Percentiles rank a stretch among this genome's conserved stretches.
These are phyloP conservation scores for Parachlorella kessleri DNA, from an alignment of 139 green algal genomes.

Conservation along the genomic window DNA sequence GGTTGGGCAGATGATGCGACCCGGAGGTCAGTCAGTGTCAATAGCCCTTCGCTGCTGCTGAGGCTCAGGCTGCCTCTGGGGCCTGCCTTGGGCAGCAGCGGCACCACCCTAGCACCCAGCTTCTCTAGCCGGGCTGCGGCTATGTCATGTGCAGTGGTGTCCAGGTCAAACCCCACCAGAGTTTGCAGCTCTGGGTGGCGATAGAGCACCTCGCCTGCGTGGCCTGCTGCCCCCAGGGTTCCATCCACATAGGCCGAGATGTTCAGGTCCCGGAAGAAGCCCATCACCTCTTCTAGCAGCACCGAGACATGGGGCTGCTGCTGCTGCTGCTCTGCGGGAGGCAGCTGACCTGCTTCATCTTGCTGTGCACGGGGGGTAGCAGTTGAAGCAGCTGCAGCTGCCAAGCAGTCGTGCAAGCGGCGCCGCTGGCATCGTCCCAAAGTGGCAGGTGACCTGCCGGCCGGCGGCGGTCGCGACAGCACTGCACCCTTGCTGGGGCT, in stretches of 20 bases:
- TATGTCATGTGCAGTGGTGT: constrained; percentile 76
- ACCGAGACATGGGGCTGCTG: constrained; percentile 51
- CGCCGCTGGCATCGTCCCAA: too few species aligned
- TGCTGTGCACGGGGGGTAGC: too few species aligned
- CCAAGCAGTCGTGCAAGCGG: neutral
- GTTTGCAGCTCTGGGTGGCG: constrained; percentile 75
- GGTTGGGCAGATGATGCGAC: too few species aligned
- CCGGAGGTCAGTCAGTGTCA: too few species aligned
- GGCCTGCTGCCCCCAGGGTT: constrained; percentile 88
- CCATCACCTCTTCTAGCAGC: constrained; percentile 68
- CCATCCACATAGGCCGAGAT: constrained; percentile 79
- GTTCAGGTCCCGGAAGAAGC: constrained; percentile 43
- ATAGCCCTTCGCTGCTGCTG: too few species aligned
- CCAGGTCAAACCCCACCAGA: constrained; percentile 86
- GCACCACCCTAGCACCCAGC: constrained; percentile 8
- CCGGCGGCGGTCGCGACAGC: neutral
- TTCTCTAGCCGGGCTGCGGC: constrained; percentile 56
- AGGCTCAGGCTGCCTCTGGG: neutral
- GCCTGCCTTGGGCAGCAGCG: neutral
- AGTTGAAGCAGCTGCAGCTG: neutral
- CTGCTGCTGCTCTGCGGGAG: neutral
- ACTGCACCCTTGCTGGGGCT: neutral
- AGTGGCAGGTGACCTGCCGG: too few species aligned
- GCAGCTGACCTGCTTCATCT: neutral
- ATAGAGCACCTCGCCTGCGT: constrained; percentile 66